A percentile compares a stretch with the other conserved stretches of the same genome.
Conservation (phyloP, 1,284 basidiomycete genomes). For the Coriolopsis trogii region DNA sequence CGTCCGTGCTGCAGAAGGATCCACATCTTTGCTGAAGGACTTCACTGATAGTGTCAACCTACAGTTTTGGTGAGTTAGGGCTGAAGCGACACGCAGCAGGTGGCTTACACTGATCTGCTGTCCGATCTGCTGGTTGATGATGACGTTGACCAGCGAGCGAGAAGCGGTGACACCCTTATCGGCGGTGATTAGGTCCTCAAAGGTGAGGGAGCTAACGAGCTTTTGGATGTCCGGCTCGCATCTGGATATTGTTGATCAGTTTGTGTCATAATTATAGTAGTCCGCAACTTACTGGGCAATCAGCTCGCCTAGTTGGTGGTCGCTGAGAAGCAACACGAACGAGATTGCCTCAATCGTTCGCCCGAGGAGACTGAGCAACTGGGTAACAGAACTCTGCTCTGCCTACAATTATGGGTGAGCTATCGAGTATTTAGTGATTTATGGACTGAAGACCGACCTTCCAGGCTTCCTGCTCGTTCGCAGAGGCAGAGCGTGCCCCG, state of each 20-base stretch:
- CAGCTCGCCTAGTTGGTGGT: slow-evolving; percentile 89
- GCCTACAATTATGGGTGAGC: slow-evolving; percentile 46
- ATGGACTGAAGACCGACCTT: slow-evolving; percentile 50
- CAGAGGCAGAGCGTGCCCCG: slow-evolving; percentile 52
- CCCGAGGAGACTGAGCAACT: slow-evolving; percentile 73
- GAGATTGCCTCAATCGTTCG: slow-evolving; percentile 91
- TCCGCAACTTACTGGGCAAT: slow-evolving; percentile 66
- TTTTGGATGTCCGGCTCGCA: slow-evolving; percentile 74
- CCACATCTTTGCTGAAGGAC: slow-evolving; percentile 94
- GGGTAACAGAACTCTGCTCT: slow-evolving; percentile 80
- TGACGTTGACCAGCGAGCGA: slow-evolving; percentile 87
- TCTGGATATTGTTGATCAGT: slow-evolving; percentile 38
- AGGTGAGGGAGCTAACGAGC: slow-evolving; percentile 71
- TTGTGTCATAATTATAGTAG: not conserved
- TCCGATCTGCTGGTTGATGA: slow-evolving; percentile 97
- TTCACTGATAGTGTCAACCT: slow-evolving; percentile 97
- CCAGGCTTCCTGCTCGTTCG: slow-evolving; percentile 80
- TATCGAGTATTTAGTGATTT: not conserved
- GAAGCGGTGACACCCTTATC: slow-evolving; percentile 84
- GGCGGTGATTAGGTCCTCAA: slow-evolving; percentile 83
- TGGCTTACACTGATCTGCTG: slow-evolving; percentile 91
- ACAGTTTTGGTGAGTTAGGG: not conserved
- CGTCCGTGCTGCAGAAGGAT: slow-evolving; percentile 97
- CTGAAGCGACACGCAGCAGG: too few relatives aligned
- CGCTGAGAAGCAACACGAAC: slow-evolving; percentile 89